Percentiles rank a stretch among this genome's conserved stretches.
Conservation (phyloP, 225 moss, liverwort and hornwort species). For the Pseudoscleropodium purum region DNA sequence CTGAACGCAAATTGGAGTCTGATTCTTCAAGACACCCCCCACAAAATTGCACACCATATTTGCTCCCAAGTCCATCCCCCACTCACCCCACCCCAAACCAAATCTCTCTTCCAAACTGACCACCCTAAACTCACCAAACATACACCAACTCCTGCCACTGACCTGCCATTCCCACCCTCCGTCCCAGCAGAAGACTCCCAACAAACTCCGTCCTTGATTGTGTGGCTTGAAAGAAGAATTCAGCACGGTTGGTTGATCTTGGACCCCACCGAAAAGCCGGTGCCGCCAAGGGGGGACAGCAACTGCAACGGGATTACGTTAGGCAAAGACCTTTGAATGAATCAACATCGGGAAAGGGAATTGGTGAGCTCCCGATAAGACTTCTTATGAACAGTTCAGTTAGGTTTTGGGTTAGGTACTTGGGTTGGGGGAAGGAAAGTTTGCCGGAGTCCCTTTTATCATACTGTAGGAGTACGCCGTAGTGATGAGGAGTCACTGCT, state of each 20-base stretch:
- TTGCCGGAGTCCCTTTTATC: background rate
- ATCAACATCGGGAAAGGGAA: background rate
- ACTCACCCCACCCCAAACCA: background rate
- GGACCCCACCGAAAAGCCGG: background rate
- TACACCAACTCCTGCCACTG: background rate
- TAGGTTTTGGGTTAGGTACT: background rate
- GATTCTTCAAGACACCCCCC: background rate
- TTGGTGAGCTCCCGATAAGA: background rate
- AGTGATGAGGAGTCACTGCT: background rate
- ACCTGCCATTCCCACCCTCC: background rate
- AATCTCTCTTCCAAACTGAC: background rate
- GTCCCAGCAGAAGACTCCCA: background rate
- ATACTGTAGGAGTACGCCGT: background rate
- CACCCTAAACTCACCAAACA: background rate
- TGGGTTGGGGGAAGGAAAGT: background rate
- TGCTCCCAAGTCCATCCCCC: background rate
- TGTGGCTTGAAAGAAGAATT: background rate
- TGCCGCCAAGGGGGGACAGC: background rate
- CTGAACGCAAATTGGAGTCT: background rate
- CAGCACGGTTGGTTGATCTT: background rate
- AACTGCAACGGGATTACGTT: background rate
- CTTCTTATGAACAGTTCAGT: background rate
- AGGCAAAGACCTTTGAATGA: background rate
- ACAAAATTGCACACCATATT: no score
- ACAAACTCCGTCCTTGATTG: background rate